Evolutionary conservation across 2,329 filamentous ascomycete species (phyloP).

Genomic region (Trichoderma sp.): DNA sequence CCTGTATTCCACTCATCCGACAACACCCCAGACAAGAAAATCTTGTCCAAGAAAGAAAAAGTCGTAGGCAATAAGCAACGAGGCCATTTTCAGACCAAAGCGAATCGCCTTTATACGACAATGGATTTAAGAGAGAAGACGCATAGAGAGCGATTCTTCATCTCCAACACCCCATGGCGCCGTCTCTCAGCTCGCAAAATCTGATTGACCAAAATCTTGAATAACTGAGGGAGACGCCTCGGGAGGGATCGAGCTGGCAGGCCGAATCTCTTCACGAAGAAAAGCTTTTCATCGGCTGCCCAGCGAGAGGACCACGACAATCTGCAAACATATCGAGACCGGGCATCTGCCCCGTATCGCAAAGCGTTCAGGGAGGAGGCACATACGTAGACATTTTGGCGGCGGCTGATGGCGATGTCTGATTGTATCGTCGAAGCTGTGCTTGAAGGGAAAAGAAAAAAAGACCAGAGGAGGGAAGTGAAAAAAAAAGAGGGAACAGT

Average conservation of each 20-base stretch:
- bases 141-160: slow-evolving; percentile 51
- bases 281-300: slow-evolving; percentile 40
- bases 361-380: slow-evolving; percentile 39
- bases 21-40: slow-evolving; percentile 63
- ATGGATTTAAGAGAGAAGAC: slow-evolving; percentile 75
- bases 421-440: slow-evolving; percentile 36
- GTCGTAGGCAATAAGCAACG: slow-evolving; percentile 30
- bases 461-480: neutral
- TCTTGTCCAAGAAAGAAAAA: slow-evolving; percentile 38
- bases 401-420: slow-evolving; percentile 38
- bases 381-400: slow-evolving; percentile 55
- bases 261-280: slow-evolving; percentile 29
- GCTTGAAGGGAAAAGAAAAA: slow-evolving; percentile 21
- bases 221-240: slow-evolving; percentile 55
- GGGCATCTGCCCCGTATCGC: slow-evolving; percentile 39
- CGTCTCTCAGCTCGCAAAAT: slow-evolving; percentile 56
- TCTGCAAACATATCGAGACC: slow-evolving; percentile 57
- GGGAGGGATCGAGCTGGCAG: slow-evolving; percentile 79
- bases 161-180: slow-evolving; percentile 70
- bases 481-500: slow-evolving; percentile 6
- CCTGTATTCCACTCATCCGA: slow-evolving; percentile 60
- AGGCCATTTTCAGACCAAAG: slow-evolving; percentile 31
- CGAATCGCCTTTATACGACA: slow-evolving; percentile 47
- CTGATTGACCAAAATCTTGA: slow-evolving; percentile 36
- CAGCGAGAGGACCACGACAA: slow-evolving; percentile 86